These are phyloP conservation scores for Xylaria longipes DNA, from an alignment of 495 filamentous ascomycete species.

Conservation along the genomic window DNA sequence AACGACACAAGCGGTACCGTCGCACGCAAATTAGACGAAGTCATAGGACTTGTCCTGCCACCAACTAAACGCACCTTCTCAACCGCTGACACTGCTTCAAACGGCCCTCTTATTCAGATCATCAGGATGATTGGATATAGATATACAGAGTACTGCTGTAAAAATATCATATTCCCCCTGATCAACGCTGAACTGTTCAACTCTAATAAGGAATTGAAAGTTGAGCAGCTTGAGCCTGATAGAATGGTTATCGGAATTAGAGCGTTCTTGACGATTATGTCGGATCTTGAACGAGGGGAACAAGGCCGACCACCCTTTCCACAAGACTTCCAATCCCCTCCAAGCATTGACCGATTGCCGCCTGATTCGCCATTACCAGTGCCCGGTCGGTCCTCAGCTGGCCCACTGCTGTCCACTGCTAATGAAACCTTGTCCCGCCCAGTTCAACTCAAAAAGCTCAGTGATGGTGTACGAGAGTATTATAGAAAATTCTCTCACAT, in stretches of 20 bases:
- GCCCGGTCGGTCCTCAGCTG: slow-evolving; percentile 41
- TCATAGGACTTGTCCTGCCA: slow-evolving; percentile 81
- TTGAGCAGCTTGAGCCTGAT: slow-evolving; percentile 94
- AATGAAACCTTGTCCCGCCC: slow-evolving; percentile 73
- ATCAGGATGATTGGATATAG: slow-evolving; percentile 95
- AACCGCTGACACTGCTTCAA: slow-evolving; percentile 78
- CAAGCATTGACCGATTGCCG: slow-evolving; percentile 50
- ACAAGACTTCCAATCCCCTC: slow-evolving; percentile 54
- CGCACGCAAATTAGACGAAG: slow-evolving; percentile 83
- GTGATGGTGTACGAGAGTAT: slow-evolving; percentile 78
- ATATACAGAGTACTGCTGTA: slow-evolving; percentile 91
- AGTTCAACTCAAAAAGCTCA: slow-evolving; percentile 73
- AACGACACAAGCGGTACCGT: slow-evolving; percentile 70
- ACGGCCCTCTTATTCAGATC: slow-evolving; percentile 89
- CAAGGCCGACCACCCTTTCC: slow-evolving; percentile 84
- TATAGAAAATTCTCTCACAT: slow-evolving; percentile 93
- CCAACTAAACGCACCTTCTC: slow-evolving; percentile 76
- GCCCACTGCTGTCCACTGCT: slow-evolving; percentile 36
- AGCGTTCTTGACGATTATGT: slow-evolving; percentile 89
- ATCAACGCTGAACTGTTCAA: slow-evolving; percentile 90
- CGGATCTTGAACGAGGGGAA: slow-evolving; percentile 88
- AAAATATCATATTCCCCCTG: slow-evolving; percentile 88
- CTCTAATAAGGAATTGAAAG: slow-evolving; percentile 77
- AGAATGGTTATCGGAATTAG: slow-evolving; percentile 95
- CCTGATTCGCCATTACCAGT: slow-evolving; percentile 62